phyloP scores from a whole-genome alignment of 805 yeast species.

The Zygosaccharomyces gambellarensis region DNA sequence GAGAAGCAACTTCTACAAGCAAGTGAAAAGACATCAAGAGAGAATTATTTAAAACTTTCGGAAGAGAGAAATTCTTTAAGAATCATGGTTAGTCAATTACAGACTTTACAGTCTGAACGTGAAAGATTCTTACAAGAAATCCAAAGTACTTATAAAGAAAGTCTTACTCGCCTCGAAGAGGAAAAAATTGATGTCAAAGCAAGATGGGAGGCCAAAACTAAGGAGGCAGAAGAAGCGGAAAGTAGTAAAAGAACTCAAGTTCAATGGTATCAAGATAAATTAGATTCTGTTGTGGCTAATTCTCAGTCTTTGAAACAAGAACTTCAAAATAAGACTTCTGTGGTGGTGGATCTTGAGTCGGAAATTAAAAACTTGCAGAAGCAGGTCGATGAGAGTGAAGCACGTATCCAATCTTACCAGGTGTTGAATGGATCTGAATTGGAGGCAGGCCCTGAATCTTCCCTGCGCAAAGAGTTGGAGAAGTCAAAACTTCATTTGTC shows the following conservation, averaged over 20 bases:
- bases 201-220: slow-evolving; percentile 39
- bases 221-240: slow-evolving; percentile 46
- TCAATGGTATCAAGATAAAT: slow-evolving; percentile 53
- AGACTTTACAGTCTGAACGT: slow-evolving; percentile 57
- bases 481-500: slow-evolving; percentile 51
- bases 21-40: slow-evolving; percentile 45
- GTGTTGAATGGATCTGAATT: slow-evolving; percentile 24
- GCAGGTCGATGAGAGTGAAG: slow-evolving; percentile 26
- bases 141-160: slow-evolving; percentile 44
- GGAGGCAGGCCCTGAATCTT: slow-evolving; percentile 20
- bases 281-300: slow-evolving; percentile 36
- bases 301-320: slow-evolving; percentile 24
- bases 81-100: slow-evolving; percentile 54
- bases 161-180: slow-evolving; percentile 45
- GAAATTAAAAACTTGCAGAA: slow-evolving; percentile 19
- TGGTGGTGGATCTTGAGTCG: slow-evolving; percentile 10
- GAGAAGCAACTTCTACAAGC: slow-evolving; percentile 51
- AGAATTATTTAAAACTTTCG: slow-evolving; percentile 48
- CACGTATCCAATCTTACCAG: slow-evolving; percentile 31
- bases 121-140: slow-evolving; percentile 48
- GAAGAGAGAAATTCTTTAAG: slow-evolving; percentile 58
- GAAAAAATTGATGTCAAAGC: slow-evolving; percentile 1
- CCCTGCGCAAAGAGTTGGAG: slow-evolving; percentile 40
- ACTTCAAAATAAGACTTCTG: slow-evolving; percentile 15
- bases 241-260: slow-evolving; percentile 44